phyloP scores from a whole-genome alignment of 495 filamentous ascomycete genomes.

The Rhypophila decipiens region DNA sequence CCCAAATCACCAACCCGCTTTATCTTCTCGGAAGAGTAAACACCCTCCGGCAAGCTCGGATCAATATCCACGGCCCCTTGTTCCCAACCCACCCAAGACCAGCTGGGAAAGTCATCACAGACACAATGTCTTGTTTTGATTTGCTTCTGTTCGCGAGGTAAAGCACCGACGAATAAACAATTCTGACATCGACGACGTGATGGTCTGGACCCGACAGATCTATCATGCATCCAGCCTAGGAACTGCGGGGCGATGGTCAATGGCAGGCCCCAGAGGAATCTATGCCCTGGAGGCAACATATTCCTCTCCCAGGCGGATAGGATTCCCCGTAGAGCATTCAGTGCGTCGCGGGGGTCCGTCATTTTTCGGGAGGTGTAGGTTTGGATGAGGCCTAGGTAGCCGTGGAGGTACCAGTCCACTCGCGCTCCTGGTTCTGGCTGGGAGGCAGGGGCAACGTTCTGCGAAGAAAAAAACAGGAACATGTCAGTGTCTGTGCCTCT shows the following conservation, averaged over 20 bases:
- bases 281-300: constrained; percentile 2
- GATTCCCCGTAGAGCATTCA: constrained; percentile 12
- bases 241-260: constrained; percentile 1
- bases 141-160: no score
- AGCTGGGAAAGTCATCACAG: constrained; percentile 12
- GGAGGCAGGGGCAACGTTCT: no score
- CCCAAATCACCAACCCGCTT: constrained; percentile 5
- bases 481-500: no score
- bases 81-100: constrained; percentile 16
- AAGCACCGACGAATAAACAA: no score
- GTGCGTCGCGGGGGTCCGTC: constrained; percentile 11
- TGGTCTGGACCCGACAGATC: background rate
- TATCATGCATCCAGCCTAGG: constrained; percentile 10
- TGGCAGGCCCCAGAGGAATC: constrained; percentile 17
- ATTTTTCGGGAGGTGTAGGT: constrained; percentile 13
- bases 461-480: no score
- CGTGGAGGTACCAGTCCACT: background rate
- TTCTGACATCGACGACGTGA: constrained; percentile 1
- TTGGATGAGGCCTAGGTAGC: background rate
- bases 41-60: background rate
- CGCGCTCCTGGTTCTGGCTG: background rate
- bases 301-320: constrained; percentile 2
- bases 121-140: no score
- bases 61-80: constrained; percentile 3
- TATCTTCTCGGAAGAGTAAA: background rate